These are phyloP conservation scores for Paecilomyces niveus DNA, from an alignment of 2,329 filamentous ascomycete species.

Conservation along the genomic window DNA sequence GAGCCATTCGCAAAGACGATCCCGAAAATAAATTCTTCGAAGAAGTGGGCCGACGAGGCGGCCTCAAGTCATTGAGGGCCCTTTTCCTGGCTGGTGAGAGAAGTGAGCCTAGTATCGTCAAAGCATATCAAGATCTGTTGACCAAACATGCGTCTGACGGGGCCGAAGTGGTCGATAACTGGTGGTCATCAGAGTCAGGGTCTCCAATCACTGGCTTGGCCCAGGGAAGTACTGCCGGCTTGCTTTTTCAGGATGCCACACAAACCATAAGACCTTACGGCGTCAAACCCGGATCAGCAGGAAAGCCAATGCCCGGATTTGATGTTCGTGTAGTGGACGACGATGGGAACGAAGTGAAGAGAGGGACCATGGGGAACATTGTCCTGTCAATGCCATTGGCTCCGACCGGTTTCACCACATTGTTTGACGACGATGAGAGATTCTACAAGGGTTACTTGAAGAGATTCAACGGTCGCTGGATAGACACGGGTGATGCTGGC, in stretches of 20 bases:
- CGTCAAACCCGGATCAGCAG: conserved; percentile 70
- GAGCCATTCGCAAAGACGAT: conserved; percentile 82
- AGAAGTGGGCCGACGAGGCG: conserved; percentile 58
- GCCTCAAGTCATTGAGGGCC: conserved; percentile 63
- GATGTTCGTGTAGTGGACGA: conserved; percentile 82
- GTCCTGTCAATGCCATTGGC: conserved; percentile 76
- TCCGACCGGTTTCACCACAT: conserved; percentile 75
- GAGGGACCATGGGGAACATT: conserved; percentile 81
- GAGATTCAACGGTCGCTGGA: conserved; percentile 72
- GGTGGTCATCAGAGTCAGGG: conserved; percentile 67
- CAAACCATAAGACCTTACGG: conserved; percentile 43
- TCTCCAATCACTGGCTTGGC: conserved; percentile 62
- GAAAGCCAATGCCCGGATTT: conserved; percentile 86
- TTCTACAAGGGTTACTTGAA: conserved; percentile 82
- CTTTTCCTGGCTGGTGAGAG: conserved; percentile 85
- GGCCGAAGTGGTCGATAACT: conserved; percentile 62
- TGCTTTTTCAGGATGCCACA: conserved; percentile 24
- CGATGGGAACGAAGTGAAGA: conserved; percentile 61
- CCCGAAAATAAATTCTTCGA: conserved; percentile 62
- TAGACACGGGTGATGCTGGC: conserved; percentile 88
- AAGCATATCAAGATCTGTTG: conserved; percentile 71
- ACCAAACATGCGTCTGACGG: conserved; percentile 56
- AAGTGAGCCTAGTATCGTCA: conserved; percentile 78
- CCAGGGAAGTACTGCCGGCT: conserved; percentile 55
- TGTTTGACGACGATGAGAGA: conserved; percentile 79